phyloP scores from a whole-genome alignment of 768 basidiomycete genomes.

The Mycena maculata region DNA sequence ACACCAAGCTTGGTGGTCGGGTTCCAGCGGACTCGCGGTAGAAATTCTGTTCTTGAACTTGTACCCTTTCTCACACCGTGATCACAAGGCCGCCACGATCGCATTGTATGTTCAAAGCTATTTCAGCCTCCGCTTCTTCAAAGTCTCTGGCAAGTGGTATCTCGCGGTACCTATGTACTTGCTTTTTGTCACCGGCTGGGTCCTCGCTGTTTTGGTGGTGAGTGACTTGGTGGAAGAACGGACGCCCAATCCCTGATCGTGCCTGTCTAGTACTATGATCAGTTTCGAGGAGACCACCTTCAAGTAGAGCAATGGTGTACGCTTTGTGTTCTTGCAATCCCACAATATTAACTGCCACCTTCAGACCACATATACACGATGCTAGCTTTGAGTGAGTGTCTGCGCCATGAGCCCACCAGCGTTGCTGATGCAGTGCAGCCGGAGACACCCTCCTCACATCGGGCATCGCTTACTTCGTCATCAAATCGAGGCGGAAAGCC shows the following conservation, averaged over 20 bases:
- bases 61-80: not conserved
- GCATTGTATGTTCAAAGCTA: slow-evolving; percentile 2
- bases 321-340: too few relatives aligned
- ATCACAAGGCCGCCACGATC: too few relatives aligned
- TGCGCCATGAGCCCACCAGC: not conserved
- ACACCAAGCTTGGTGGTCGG: too few relatives aligned
- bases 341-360: too few relatives aligned
- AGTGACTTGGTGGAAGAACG: not conserved
- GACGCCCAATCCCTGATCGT: too few relatives aligned
- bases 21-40: not conserved
- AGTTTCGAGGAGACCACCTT: too few relatives aligned
- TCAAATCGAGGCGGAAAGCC: slow-evolving; percentile 40
- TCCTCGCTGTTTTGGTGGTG: not conserved
- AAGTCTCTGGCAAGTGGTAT: slow-evolving; percentile 7
- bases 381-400: not conserved
- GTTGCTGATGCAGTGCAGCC: slow-evolving; percentile 33
- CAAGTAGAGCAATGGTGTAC: too few relatives aligned
- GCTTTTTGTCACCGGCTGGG: not conserved
- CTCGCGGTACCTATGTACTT: not conserved
- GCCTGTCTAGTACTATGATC: too few relatives aligned
- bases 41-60: not conserved
- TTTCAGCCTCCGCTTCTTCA: not conserved
- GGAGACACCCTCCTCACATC: slow-evolving; percentile 43
- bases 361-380: not conserved
- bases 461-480: slow-evolving; percentile 41